Conservation (phyloP, 1,284 basidiomycete species). For the Crepidotus sp. region DNA sequence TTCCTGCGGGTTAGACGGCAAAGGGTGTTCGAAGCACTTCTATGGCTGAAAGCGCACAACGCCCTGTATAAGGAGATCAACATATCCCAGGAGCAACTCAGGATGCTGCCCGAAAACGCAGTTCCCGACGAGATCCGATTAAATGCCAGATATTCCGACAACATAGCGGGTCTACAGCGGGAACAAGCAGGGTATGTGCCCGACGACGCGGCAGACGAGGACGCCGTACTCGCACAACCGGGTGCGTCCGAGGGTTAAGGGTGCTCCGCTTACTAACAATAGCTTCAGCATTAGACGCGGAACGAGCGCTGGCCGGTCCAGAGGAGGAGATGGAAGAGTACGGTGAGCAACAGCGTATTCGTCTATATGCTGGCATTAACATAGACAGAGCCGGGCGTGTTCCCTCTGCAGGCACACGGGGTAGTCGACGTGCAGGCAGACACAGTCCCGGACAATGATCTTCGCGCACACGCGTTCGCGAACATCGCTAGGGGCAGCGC, state of each 20-base stretch:
- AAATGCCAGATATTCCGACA: slow-evolving; percentile 17
- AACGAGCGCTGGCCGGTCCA: too few relatives aligned
- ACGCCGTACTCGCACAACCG: too few relatives aligned
- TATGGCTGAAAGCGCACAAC: slow-evolving; percentile 30
- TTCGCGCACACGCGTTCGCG: neutral
- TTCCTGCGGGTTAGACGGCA: slow-evolving; percentile 23
- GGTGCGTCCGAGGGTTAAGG: too few relatives aligned
- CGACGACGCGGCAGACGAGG: slow-evolving; percentile 13
- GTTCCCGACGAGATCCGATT: slow-evolving; percentile 25
- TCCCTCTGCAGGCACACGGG: slow-evolving; percentile 2
- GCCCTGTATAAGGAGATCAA: slow-evolving; percentile 21
- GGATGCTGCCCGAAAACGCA: slow-evolving; percentile 23
- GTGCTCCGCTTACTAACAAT: too few relatives aligned
- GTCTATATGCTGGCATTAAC: too few relatives aligned
- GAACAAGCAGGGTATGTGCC: slow-evolving; percentile 26
- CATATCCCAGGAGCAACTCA: slow-evolving; percentile 21
- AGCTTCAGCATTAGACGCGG: too few relatives aligned
- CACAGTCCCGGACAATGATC: neutral
- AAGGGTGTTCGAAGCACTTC: slow-evolving; percentile 20
- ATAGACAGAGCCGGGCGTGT: neutral
- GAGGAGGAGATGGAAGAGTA: too few relatives aligned
- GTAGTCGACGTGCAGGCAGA: neutral
- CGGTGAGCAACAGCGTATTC: too few relatives aligned
- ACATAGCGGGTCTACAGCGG: slow-evolving; percentile 18
- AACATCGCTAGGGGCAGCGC: neutral